Base-by-base conservation (phyloP, 2,329 filamentous ascomycete species). In the Raffaelea albimanens region DNA sequence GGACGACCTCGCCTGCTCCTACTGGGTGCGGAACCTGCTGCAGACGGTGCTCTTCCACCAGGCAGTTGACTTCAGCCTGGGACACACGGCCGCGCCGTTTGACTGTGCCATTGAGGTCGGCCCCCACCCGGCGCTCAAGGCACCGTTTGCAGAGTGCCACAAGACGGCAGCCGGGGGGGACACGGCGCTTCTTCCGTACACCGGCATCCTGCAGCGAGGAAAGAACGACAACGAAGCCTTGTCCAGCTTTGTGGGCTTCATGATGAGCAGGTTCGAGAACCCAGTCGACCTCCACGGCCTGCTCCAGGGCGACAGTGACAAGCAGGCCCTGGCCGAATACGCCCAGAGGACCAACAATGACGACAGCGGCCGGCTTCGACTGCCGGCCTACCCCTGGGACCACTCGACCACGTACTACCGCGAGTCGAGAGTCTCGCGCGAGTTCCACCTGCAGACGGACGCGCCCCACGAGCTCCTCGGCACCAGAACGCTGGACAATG, bases 1-100 rank as follows among this genome's bases (percentile, higher is more conserved):
- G 20, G 20, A 16, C 2, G 10, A 41, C 10, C 43, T 50, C 22
- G 45, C 43, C 25, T 31, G 31, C 3, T 19, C 22, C 10, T 29
- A 61, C 51, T 61, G 57, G 58, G 57, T 60, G 18, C 50, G 65
- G 53, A 67, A 67, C 50, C 57, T 68, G 14, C 65, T 62, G 3
- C 64, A 62, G 34, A 56, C 64, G 4, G 65, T 68, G 4, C 55
- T 58, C 16, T 67, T 68, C 50, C 56, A 57, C 44, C 63, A 68
- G 45, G 66, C 67, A 0, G 52, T 21, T 50, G 57, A 55, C 56
- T 10, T 8, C 4, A 36, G 40, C 21, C 47, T n/a, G 25, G 29
- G 14, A 5, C 8, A 7, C 34, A 8, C 14, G 8, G 5, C 13
- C 34, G 5, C 34, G 8, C 8, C 13, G 8, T 10, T 8, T 5